A percentile compares a stretch with the other conserved stretches of the same genome.
Evolutionary conservation across 306 rosid species (phyloP).

Genomic region (Comarum palustre): DNA sequence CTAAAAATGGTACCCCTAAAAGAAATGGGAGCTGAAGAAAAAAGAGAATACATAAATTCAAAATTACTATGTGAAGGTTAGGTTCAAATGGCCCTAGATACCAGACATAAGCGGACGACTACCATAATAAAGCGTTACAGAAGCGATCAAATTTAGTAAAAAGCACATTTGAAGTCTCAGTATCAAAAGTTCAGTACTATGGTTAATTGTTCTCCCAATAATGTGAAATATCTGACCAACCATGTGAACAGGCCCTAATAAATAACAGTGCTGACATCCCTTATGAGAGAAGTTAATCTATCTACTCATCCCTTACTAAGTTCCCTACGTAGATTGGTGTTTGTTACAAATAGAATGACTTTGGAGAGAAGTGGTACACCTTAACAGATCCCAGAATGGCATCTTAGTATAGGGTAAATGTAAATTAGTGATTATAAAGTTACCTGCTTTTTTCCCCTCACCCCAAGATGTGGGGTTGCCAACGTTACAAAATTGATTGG

Average conservation of each 20-base stretch:
- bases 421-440: constrained; percentile 6
- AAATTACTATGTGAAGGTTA: background rate
- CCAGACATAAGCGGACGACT: background rate
- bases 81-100: background rate
- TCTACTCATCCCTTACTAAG: background rate
- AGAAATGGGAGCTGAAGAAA: constrained; percentile 82
- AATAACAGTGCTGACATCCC: background rate
- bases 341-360: background rate
- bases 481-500: constrained; percentile 86
- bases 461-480: constrained; percentile 97
- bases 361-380: background rate
- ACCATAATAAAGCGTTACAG: background rate
- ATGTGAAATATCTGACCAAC: background rate
- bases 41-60: constrained; percentile 7
- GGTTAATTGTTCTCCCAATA: background rate
- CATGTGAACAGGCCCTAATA: background rate
- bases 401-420: background rate
- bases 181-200: background rate
- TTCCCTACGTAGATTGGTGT: background rate
- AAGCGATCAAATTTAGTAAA: background rate
- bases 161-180: background rate
- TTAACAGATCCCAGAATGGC: background rate
- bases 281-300: background rate
- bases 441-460: constrained; percentile 90
- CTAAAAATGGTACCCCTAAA: constrained; percentile 73